Conservation (phyloP, 148 eudicot genomes). For the Hydrangea macrophylla region DNA sequence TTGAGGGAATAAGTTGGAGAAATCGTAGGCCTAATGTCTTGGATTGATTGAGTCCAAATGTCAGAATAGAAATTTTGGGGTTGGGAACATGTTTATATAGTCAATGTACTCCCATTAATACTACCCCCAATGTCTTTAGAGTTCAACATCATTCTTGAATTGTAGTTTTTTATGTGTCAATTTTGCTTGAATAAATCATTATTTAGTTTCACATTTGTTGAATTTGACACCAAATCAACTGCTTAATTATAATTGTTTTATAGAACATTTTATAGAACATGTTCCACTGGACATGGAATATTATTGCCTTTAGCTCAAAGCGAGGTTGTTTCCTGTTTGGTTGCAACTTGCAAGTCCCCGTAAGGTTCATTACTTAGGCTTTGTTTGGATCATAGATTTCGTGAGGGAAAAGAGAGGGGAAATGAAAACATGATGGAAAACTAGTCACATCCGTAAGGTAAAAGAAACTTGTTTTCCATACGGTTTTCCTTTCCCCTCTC, state of each 20-base stretch:
- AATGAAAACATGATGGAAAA: too few species aligned
- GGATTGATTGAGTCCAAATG: background rate
- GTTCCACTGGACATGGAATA: too few species aligned
- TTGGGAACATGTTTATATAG: background rate
- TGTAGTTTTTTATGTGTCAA: conserved; percentile 13
- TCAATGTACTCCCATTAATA: background rate
- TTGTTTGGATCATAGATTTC: too few species aligned
- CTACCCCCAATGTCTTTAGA: conserved; percentile 7
- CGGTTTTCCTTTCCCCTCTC: too few species aligned
- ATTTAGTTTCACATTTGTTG: conserved; percentile 4
- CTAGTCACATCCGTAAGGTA: too few species aligned
- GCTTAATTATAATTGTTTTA: background rate
- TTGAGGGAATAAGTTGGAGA: conserved; percentile 12
- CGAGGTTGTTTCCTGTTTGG: too few species aligned
- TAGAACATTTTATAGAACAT: too few species aligned
- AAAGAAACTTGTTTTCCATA: too few species aligned
- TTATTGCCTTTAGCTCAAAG: too few species aligned
- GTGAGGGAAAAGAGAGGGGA: too few species aligned
- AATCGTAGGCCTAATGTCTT: conserved; percentile 13
- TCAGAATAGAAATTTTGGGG: background rate
- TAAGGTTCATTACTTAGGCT: too few species aligned
- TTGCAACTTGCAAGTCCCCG: too few species aligned
- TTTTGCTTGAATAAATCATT: conserved; percentile 22
- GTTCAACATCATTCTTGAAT: conserved; percentile 13
- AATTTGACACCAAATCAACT: background rate